These are phyloP conservation scores for Ceratocystis smalleyi DNA, from an alignment of 2,329 filamentous ascomycete genomes.

Conservation along the genomic window DNA sequence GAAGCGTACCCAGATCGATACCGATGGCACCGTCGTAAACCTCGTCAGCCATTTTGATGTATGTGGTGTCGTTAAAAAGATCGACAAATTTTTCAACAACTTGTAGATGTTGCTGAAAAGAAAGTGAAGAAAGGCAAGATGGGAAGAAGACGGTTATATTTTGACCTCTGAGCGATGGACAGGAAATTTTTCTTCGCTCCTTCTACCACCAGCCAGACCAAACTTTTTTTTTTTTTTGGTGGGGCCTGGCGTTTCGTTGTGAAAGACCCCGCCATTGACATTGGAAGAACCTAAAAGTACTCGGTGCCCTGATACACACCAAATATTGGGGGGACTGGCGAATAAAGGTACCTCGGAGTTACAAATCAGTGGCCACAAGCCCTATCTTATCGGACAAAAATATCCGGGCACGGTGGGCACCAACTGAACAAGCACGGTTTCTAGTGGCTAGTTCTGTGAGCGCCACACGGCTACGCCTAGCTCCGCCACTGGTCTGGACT, in stretches of 20 bases:
- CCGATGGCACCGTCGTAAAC: constrained; percentile 99
- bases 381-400: constrained; percentile 17
- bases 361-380: constrained; percentile 17
- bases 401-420: constrained; percentile 14
- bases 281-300: constrained; percentile 14
- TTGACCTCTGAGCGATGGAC: constrained; percentile 17
- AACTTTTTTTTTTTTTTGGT: constrained; percentile 17
- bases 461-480: constrained; percentile 16
- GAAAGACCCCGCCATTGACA: constrained; percentile 16
- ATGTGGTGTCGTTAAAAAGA: constrained; percentile 17
- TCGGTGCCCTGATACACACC: constrained; percentile 3
- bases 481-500: constrained; percentile 8
- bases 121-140: constrained; percentile 17
- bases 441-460: constrained; percentile 12
- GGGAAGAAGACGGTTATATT: constrained; percentile 17
- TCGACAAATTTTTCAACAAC: constrained; percentile 17
- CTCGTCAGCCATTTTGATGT: constrained; percentile 68
- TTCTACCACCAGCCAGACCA: constrained; percentile 16
- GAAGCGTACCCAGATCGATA: constrained; percentile 86
- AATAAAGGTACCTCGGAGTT: constrained; percentile 12
- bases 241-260: constrained; percentile 14
- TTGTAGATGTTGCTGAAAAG: constrained; percentile 18
- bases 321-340: not conserved
- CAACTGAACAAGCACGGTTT: constrained; percentile 11
- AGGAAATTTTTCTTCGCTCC: constrained; percentile 17